Base-by-base conservation (phyloP, 2,329 filamentous ascomycete species). In the Sporothrix globosa region DNA sequence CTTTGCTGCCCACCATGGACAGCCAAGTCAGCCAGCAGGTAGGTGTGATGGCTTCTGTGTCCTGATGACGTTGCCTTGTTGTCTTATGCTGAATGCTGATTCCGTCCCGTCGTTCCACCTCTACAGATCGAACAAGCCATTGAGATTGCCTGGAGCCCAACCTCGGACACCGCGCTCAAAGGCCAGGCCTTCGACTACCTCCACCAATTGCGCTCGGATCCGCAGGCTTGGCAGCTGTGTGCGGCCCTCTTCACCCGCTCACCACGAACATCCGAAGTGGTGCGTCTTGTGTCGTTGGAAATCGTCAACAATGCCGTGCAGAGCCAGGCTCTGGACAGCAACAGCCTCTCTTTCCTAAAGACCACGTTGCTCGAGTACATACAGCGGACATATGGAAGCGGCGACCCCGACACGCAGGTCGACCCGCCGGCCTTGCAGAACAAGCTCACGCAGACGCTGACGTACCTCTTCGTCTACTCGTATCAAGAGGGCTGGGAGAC, bases 401-500 rank as follows among this genome's bases (percentile, higher is more conserved):
- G 70, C 54, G 67, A 67, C 14, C 65, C 70, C 17, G 70, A 83
- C 46, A 80, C 83, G 11, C 85, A 86, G 69, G 82, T 90, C 73
- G 96, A 99, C 78, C 88, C 90, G 10, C 80, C 88, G 30, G 87
- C 88, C 74, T 90, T 99, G 56, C 95, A 98, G 81, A 99, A 98
- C 83, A 99, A 99, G 82, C 88, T 99, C 75, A 94, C 95, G 60
- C 96, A 99, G 82, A 97, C 94, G 14, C 83, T 99, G 76, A 99
- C 96, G 11, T 96, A 93, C 77, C 89, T 99, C 67, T 99, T 99
- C 80, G 91, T 93, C 48, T 88, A 90, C 14, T 85, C 97, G 69
- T 99, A 99, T 80, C 89, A 89, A 68, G 88, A 91, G 68, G 91
- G 91, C 50, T 99, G 96, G 96, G 87, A 92, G 76, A 88, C 84